Conservation (phyloP, 495 filamentous ascomycete genomes). For the Annulohypoxylon nitens region DNA sequence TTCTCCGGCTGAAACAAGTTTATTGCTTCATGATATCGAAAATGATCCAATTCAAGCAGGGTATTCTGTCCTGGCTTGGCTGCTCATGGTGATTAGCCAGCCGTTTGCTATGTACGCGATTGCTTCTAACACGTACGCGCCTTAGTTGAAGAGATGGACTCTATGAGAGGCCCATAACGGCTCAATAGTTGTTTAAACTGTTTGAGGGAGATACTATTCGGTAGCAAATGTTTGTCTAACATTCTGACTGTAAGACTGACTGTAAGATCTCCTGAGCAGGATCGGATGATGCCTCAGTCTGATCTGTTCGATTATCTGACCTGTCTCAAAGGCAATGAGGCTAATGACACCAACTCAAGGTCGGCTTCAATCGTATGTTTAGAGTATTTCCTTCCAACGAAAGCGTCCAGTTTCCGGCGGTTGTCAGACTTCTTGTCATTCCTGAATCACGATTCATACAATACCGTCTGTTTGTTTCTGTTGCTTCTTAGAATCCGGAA, state of each 20-base stretch:
- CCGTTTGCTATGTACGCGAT: neutral
- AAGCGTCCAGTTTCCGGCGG: neutral
- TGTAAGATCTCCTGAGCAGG: neutral
- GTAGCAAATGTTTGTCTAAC: slow-evolving; percentile 36
- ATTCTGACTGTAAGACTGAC: slow-evolving; percentile 27
- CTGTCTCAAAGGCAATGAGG: neutral
- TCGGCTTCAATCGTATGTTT: neutral
- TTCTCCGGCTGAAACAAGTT: slow-evolving; percentile 52
- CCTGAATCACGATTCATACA: neutral
- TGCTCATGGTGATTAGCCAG: slow-evolving; percentile 35
- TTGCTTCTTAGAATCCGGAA: neutral
- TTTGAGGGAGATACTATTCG: slow-evolving; percentile 52
- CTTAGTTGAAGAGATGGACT: slow-evolving; percentile 58
- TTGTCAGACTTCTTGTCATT: neutral
- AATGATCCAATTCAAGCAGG: slow-evolving; percentile 62
- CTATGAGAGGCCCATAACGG: slow-evolving; percentile 56
- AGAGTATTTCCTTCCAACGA: neutral
- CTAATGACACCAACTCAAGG: neutral
- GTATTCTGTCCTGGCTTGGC: slow-evolving; percentile 60
- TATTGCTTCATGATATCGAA: slow-evolving; percentile 61
- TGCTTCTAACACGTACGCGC: slow-evolving; percentile 49
- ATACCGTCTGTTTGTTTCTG: neutral
- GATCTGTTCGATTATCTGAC: neutral
- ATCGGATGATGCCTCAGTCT: neutral
- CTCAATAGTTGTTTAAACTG: slow-evolving; percentile 52